Evolutionary conservation across 2,329 filamentous ascomycete genomes (phyloP), one percentile per base, ranked within the genome.

Genomic region (Fusarium austroafricanum): DNA sequence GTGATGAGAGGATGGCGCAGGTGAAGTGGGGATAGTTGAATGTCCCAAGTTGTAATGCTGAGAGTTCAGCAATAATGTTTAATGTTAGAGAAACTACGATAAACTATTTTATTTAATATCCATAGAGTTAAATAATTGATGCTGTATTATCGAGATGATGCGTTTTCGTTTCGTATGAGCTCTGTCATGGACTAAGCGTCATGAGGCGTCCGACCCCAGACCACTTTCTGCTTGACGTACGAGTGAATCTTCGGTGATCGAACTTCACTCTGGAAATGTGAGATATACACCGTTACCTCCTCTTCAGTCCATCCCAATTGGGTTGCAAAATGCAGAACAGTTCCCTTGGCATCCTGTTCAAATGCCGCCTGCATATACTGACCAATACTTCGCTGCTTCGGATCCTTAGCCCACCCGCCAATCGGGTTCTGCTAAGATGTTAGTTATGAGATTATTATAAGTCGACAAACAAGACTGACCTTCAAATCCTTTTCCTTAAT

Each of bases 191-290:
- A 26, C 7, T 26, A 26, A 26, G 26, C 3, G 6, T 10, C 6
- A 10, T 9, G 26, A 26, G 52, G 59, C 17, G 52, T 64, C 1
- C 45, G 45, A 5, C 52, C 52, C 45, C 59, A 64, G 3, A 64
- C 45, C 12, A 20, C 45, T 35, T 28, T 64, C 7, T 20, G 21
- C 21, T 23, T 23, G 2, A 64, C 64, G 21, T 35, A 64, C 0
- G 61, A 44, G 8, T 64, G 61, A 6, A 52, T 52, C n/a, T 64
- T 47, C 3, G 43, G 4, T 3, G 61, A 58, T 11, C 59, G 31
- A 7, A 58, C 39, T 31, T 64, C 52, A 4, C 31, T 26, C 0
- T 18, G 26, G 5, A 64, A 52, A 3, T 64, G 52, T 1, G 59
- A 46, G 2, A 43, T 23, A 15, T 46, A 63, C 0, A 56, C 28